Evolutionary conservation across 1,284 basidiomycete genomes (phyloP).

Genomic region (Dichomitus squalens): DNA sequence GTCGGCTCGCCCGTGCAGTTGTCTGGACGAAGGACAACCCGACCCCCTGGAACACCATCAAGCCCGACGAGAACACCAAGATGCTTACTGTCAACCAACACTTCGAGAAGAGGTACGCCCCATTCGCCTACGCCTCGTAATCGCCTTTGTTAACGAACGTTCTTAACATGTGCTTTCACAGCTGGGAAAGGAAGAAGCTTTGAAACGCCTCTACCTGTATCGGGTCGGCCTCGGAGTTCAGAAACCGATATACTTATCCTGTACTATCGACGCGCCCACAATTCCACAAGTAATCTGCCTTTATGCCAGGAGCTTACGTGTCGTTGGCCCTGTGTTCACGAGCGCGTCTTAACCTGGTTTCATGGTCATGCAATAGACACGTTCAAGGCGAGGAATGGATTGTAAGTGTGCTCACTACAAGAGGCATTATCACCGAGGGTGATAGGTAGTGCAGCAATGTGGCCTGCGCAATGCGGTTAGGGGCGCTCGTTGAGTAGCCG

Average conservation of each 20-base stretch:
- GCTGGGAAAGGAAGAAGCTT: conserved; percentile 73
- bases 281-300: conserved; percentile 8
- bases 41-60: conserved; percentile 77
- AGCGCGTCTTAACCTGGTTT: too few species aligned
- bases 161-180: conserved; percentile 31
- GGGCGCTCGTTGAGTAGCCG: too few species aligned
- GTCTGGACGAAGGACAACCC: conserved; percentile 82
- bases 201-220: conserved; percentile 36
- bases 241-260: neutral
- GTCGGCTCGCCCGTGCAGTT: conserved; percentile 44
- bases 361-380: too few species aligned
- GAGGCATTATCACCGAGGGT: too few species aligned
- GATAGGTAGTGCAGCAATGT: too few species aligned
- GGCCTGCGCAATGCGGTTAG: too few species aligned
- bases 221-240: conserved; percentile 2
- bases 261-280: conserved; percentile 6
- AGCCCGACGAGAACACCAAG: conserved; percentile 74
- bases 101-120: conserved; percentile 65
- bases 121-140: neutral
- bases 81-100: conserved; percentile 68
- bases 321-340: too few species aligned
- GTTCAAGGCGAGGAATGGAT: too few species aligned
- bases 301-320: neutral
- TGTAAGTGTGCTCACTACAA: too few species aligned
- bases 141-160: conserved; percentile 8